Base-by-base conservation (phyloP, 1,139 yeast species). In the Blastobotrys serpentis region DNA sequence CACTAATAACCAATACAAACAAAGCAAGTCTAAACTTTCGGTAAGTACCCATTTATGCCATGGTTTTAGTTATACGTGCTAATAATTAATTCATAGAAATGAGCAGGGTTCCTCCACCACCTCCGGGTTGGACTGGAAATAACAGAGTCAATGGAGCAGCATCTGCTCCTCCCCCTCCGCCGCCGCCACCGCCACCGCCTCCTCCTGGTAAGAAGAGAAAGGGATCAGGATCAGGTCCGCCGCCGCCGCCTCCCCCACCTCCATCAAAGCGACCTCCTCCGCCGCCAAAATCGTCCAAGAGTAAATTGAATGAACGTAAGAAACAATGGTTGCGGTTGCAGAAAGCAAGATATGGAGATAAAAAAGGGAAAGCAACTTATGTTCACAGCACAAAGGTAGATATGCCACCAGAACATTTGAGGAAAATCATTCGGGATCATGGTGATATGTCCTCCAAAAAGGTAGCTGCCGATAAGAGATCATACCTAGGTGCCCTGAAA, bases 371-470 rank as follows among this genome's bases (percentile, higher is more conserved):
- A 25, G 67, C 69, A 1, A 70, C 73, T 1, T 68, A 71, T 51
- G 80, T 80, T 2, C 80, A 75, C 47, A 76, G 87, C 0, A 76
- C 77, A 7, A 87, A 86, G 60, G 79, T 82, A 2, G 90, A 86
- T 56, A 84, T 90, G 92, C 98, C 98, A 0, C 95, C 96, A 0
- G 96, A 90, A 62, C 97, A 90, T 69, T 70, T 92, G 38, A 76
- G 98, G 36, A 88, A 87, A 63, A 86, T 89, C 54, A 82, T 90
- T 65, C 76, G 77, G 46, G 90, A 83, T 56, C 96, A 89, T 62
- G 89, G 92, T 1, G 97, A 92, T 61, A 77, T 90, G 71, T 80
- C 95, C 0, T 81, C 94, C 6, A 79, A 79, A 56, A 81, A 82
- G 54, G 86, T 87, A 39, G 84, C 94, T n/a, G 79, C 86, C 7